Base-by-base conservation (phyloP, 345 rosid genomes). In the Aquilaria sinensis region DNA sequence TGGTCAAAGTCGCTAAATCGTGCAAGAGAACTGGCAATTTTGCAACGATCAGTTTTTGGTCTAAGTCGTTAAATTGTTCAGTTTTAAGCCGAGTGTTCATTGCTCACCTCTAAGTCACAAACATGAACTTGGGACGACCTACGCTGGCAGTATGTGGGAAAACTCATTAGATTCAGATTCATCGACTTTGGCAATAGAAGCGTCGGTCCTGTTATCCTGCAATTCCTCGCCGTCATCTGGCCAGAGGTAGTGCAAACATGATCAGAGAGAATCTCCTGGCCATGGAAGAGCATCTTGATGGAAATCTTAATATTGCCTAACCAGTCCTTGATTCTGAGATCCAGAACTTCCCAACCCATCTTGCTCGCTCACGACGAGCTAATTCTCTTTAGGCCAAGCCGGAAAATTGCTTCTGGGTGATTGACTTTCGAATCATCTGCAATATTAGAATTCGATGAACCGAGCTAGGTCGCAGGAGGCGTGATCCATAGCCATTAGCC, bases 261-360 rank as follows among this genome's bases (percentile, higher is more conserved):
- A 53, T 88, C 85, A 54, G 88, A 88, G 32, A 88, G 85, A 53
- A 57, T 56, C 58, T 75, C 81, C 70, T 90, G 96, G 16, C 82
- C 81, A 4, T 4, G 13, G 67, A 90, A 85, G 9, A 90, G 81
- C 31, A 70, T 81, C 52, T 61, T 75, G 51, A 80, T 70, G 5
- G 88, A 77, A 2, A 82, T 67, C 31, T 83, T 77, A 56, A 80
- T 69, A 1, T 91, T 87, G 0, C 72, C 72, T 16, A 77, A 47
- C 96, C 91, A 91, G 51, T 51, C 77, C 68, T 74, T 74, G 72
- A 78, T 76, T 75, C 67, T 75, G 50, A 58, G 2, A 15, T 84
- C 89, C 43, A 80, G 69, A 45, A 61, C 84, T 53, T 86, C 84
- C 72, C 77, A 68, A 8, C 80, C 84, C 86, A 82, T 80, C 54